A percentile compares a stretch with the other conserved stretches of the same genome.
These are phyloP conservation scores for Mortierella sp. DNA, from an alignment of 371 early-diverging fungal species.

Conservation along the genomic window DNA sequence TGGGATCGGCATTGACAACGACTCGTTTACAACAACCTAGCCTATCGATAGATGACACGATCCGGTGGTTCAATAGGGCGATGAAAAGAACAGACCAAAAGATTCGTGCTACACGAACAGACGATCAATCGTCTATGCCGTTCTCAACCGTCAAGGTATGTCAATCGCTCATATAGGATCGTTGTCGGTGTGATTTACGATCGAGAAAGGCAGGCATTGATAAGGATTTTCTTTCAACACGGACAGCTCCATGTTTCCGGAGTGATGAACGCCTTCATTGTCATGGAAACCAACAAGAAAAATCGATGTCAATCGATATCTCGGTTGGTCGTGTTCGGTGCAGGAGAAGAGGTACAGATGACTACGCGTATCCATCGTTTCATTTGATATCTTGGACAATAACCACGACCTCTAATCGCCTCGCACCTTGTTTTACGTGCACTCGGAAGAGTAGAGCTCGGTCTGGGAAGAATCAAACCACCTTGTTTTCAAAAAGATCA, in stretches of 20 bases:
- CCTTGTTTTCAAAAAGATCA: slow-evolving; percentile 48
- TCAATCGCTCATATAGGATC: background rate
- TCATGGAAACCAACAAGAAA: slow-evolving; percentile 35
- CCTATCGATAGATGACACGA: slow-evolving; percentile 42
- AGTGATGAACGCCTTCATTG: slow-evolving; percentile 36
- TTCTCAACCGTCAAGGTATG: slow-evolving; percentile 34
- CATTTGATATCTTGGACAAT: background rate
- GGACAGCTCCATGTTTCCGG: slow-evolving; percentile 27
- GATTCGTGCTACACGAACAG: slow-evolving; percentile 23
- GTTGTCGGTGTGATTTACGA: too few relatives aligned
- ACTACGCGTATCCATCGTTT: background rate
- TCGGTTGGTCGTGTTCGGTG: slow-evolving; percentile 39
- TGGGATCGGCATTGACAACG: background rate
- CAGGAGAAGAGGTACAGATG: slow-evolving; percentile 40
- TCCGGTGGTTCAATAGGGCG: slow-evolving; percentile 32
- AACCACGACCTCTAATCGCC: background rate
- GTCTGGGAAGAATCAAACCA: slow-evolving; percentile 52
- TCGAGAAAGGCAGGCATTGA: background rate
- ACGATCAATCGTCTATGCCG: slow-evolving; percentile 25
- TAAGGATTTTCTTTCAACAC: background rate
- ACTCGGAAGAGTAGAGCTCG: slow-evolving; percentile 24
- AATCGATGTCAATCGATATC: slow-evolving; percentile 31
- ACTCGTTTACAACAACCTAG: slow-evolving; percentile 1
- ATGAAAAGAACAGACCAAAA: slow-evolving; percentile 15
- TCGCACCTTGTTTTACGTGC: background rate